Conservation (phyloP, 768 basidiomycete genomes). For the Lentinus brumalis region DNA sequence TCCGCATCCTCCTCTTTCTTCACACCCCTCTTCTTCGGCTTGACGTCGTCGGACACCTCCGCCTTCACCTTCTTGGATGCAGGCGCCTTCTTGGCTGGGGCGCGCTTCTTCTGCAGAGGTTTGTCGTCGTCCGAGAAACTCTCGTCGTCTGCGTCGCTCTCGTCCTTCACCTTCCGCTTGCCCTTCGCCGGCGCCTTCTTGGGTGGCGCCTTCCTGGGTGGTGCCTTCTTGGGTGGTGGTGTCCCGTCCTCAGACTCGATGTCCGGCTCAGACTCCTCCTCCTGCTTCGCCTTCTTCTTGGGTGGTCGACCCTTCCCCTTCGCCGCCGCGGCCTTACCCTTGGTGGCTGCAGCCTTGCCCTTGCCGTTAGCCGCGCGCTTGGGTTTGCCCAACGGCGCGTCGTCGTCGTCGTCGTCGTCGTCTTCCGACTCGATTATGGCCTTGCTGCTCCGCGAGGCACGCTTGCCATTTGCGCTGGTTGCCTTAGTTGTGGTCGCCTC, state of each 20-base stretch:
- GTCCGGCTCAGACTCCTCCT: conserved; percentile 26
- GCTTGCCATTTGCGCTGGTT: conserved; percentile 36
- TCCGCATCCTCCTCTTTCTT: conserved; percentile 43
- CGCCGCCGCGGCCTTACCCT: conserved; percentile 43
- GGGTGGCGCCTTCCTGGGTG: conserved; percentile 30
- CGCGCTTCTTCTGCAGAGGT: conserved; percentile 46
- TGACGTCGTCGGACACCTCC: conserved; percentile 36
- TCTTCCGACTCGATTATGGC: conserved; percentile 38
- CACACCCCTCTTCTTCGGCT: conserved; percentile 37
- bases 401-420: conserved; percentile 36
- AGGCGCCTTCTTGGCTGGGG: conserved; percentile 35
- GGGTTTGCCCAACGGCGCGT: conserved; percentile 46
- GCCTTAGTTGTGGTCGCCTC: conserved; percentile 39
- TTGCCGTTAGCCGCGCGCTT: conserved; percentile 48
- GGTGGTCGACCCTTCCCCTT: conserved; percentile 13
- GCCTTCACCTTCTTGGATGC: conserved; percentile 56
- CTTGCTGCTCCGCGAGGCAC: conserved; percentile 36
- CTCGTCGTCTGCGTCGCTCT: conserved; percentile 50
- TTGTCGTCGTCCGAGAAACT: conserved; percentile 44
- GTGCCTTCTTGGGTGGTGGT: conserved; percentile 32
- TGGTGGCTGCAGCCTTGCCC: conserved; percentile 54
- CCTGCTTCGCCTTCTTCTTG: conserved; percentile 30
- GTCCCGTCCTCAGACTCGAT: conserved; percentile 33
- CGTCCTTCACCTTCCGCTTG: conserved; percentile 48
- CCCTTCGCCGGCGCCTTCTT: conserved; percentile 32